A percentile compares a stretch with the other conserved stretches of the same genome.
These are phyloP conservation scores for Alisma plantagoaquatica DNA, from an alignment of 106 monocot species.

Conservation along the genomic window DNA sequence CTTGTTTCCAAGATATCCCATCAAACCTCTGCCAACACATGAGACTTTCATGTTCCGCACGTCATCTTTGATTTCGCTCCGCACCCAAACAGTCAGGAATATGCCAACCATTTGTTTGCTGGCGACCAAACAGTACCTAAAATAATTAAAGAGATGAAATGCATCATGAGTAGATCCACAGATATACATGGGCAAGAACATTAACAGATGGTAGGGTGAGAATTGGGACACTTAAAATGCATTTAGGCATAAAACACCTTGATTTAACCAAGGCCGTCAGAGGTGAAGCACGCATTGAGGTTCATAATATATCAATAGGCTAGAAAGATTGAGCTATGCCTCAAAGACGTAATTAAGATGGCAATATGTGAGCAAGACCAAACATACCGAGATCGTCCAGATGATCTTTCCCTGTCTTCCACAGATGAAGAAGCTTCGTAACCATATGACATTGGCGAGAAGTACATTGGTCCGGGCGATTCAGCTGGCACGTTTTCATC, in stretches of 20 bases:
- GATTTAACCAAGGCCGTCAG: no score
- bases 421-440: constrained; percentile 21
- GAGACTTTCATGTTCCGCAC: constrained; percentile 69
- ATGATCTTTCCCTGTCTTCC: constrained; percentile 34
- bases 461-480: constrained; percentile 30
- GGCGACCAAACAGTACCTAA: constrained; percentile 64
- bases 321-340: no score
- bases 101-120: constrained; percentile 89
- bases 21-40: constrained; percentile 65
- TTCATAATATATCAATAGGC: no score
- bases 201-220: no score
- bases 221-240: no score
- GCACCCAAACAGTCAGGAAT: constrained; percentile 67
- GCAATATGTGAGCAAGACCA: no score
- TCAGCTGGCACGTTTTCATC: constrained; percentile 31
- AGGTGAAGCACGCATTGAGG: no score
- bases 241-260: no score
- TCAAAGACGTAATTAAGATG: no score
- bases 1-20: constrained; percentile 87
- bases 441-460: constrained; percentile 40
- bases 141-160: neutral
- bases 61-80: constrained; percentile 56
- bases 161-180: neutral
- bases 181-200: no score
- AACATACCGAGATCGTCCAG: constrained; percentile 38